These are phyloP conservation scores for Raddia distichophylla DNA, from an alignment of 176 grass and related monocot genomes.

Conservation along the genomic window DNA sequence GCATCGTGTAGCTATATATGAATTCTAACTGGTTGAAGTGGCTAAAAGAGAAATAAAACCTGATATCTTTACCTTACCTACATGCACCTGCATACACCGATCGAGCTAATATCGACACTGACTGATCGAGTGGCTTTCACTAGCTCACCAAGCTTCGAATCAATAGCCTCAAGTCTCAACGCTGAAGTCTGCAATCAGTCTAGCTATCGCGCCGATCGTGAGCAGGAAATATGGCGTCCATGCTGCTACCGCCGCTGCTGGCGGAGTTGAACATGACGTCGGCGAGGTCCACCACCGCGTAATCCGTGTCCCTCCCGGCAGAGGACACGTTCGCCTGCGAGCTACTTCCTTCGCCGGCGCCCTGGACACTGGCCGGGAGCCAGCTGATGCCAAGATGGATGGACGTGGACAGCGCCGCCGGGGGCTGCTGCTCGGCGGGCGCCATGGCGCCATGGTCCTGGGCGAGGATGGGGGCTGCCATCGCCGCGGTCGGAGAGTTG, in stretches of 20 bases:
- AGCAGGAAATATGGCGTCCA: constrained; percentile 67
- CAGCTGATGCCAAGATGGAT: constrained; percentile 60
- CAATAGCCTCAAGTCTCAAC: background rate
- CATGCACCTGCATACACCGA: constrained; percentile 3
- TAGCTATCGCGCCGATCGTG: constrained; percentile 44
- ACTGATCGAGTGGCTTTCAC: background rate
- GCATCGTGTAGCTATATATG: background rate
- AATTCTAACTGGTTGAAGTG: background rate
- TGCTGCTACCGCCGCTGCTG: constrained; percentile 66
- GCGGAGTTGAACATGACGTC: constrained; percentile 77
- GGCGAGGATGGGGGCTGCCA: background rate
- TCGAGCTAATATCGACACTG: background rate
- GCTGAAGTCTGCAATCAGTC: background rate
- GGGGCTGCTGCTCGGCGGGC: constrained; percentile 17
- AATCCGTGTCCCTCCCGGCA: constrained; percentile 39
- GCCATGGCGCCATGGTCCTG: constrained; percentile 20
- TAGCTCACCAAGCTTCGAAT: constrained; percentile 18
- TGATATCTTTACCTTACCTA: background rate
- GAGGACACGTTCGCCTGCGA: background rate
- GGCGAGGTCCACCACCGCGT: constrained; percentile 56
- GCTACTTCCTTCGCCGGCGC: constrained; percentile 4
- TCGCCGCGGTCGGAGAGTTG: background rate
- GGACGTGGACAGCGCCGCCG: constrained; percentile 47
- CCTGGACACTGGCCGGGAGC: constrained; percentile 29
- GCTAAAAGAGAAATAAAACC: constrained; percentile 30